Conservation (phyloP, 2,329 filamentous ascomycete genomes). For the Penicillium sumatraense region DNA sequence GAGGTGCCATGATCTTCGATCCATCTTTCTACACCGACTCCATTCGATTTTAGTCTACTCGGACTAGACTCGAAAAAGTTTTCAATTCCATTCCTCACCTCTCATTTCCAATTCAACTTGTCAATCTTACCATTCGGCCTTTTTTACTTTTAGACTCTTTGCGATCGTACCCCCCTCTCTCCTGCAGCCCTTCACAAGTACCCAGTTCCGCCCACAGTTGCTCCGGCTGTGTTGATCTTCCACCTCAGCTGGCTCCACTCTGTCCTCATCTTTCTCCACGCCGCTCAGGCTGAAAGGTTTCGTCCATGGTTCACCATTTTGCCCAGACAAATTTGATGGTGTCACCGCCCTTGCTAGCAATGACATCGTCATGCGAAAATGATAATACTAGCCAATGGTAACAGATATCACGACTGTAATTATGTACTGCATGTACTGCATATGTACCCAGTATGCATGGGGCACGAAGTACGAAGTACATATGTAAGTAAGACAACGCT, state of each 20-base stretch:
- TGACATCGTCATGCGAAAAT: background rate
- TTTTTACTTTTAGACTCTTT: no score
- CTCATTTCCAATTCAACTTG: background rate
- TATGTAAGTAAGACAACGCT: no score
- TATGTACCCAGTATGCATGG: background rate
- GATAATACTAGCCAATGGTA: no score
- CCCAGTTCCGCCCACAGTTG: conserved; percentile 3
- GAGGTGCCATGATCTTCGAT: conserved; percentile 18
- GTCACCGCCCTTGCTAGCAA: background rate
- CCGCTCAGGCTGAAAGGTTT: conserved; percentile 2
- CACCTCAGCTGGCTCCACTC: conserved; percentile 21
- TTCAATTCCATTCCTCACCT: background rate
- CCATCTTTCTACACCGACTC: conserved; percentile 5
- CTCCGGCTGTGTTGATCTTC: conserved; percentile 14
- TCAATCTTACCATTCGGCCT: background rate
- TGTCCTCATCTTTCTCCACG: conserved; percentile 10
- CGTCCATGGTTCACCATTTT: background rate
- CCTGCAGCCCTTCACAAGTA: background rate
- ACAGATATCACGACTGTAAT: no score
- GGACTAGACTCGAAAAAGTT: background rate
- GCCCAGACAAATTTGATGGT: background rate
- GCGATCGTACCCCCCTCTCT: background rate
- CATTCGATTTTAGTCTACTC: background rate
- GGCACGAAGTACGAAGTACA: no score
- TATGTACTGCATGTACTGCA: background rate